Percentiles rank a stretch among this genome's conserved stretches.
Evolutionary conservation across 768 basidiomycete species (phyloP).

Genomic region (Boletus rubropictus): DNA sequence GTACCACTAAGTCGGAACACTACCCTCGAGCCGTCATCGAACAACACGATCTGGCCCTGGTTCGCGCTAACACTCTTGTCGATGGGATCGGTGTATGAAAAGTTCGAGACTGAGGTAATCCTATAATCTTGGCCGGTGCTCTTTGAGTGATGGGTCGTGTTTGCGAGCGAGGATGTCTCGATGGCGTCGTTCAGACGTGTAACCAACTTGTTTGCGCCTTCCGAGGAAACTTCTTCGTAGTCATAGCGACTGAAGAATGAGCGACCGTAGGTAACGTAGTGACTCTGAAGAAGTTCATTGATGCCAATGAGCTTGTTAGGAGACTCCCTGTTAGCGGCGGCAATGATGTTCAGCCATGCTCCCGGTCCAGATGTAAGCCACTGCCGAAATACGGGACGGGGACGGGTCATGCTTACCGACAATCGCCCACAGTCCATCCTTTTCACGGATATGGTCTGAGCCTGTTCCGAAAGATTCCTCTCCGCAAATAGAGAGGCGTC

Average conservation of each 20-base stretch:
- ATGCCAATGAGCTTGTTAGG: slow-evolving; percentile 78
- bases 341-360: slow-evolving; percentile 98
- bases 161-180: slow-evolving; percentile 58
- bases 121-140: slow-evolving; percentile 68
- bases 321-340: slow-evolving; percentile 75
- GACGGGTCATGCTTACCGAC: slow-evolving; percentile 54
- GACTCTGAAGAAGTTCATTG: slow-evolving; percentile 81
- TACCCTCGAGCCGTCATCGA: slow-evolving; percentile 87
- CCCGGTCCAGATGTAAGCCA: slow-evolving; percentile 3
- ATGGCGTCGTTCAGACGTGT: slow-evolving; percentile 69
- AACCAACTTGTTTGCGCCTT: slow-evolving; percentile 84
- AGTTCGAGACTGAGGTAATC: slow-evolving; percentile 75
- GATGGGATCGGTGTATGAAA: slow-evolving; percentile 98
- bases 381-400: slow-evolving; percentile 2
- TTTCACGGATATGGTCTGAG: slow-evolving; percentile 99
- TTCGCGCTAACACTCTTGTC: slow-evolving; percentile 89
- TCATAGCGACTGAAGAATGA: slow-evolving; percentile 99
- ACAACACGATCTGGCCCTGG: slow-evolving; percentile 91
- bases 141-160: slow-evolving; percentile 60
- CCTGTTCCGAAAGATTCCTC: slow-evolving; percentile 99
- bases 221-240: slow-evolving; percentile 95
- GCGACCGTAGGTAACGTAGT: slow-evolving; percentile 91
- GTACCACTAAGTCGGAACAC: slow-evolving; percentile 96
- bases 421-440: slow-evolving; percentile 98
- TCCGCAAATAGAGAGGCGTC: slow-evolving; percentile 94